A percentile compares a stretch with the other conserved stretches of the same genome.
These are phyloP conservation scores for Nakazawaea laoshanensis DNA, from an alignment of 805 yeast species.

Conservation along the genomic window DNA sequence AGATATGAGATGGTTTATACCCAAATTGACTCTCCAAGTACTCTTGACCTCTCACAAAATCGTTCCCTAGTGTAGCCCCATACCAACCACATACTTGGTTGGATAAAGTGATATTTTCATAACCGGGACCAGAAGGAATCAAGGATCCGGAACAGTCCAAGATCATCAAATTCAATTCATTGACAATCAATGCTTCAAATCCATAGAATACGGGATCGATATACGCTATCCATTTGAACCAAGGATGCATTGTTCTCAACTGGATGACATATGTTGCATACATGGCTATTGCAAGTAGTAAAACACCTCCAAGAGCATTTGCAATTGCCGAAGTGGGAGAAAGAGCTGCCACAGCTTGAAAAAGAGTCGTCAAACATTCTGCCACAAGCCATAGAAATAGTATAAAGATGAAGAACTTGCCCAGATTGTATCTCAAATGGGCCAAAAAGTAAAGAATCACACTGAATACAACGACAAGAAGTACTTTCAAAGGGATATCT, in stretches of 20 bases:
- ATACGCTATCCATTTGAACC: slow-evolving; percentile 62
- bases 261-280: slow-evolving; percentile 65
- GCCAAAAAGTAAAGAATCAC: slow-evolving; percentile 51
- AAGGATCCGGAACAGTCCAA: slow-evolving; percentile 21
- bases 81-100: slow-evolving; percentile 43
- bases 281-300: slow-evolving; percentile 38
- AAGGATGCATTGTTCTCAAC: slow-evolving; percentile 48
- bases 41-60: slow-evolving; percentile 48
- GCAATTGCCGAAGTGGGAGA: slow-evolving; percentile 44
- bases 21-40: slow-evolving; percentile 38
- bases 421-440: slow-evolving; percentile 35
- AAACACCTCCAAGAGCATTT: slow-evolving; percentile 49
- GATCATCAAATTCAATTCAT: slow-evolving; percentile 24
- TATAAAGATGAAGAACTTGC: slow-evolving; percentile 43
- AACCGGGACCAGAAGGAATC: slow-evolving; percentile 51
- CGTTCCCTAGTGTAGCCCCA: slow-evolving; percentile 45
- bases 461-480: slow-evolving; percentile 34
- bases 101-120: slow-evolving; percentile 27
- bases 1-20: slow-evolving; percentile 33
- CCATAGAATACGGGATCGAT: slow-evolving; percentile 50
- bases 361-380: slow-evolving; percentile 39
- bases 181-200: slow-evolving; percentile 34
- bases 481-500: slow-evolving; percentile 53
- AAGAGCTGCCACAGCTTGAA: slow-evolving; percentile 44
- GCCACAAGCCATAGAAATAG: slow-evolving; percentile 36